These are phyloP conservation scores for Russula griseocarnosa DNA, from an alignment of 768 basidiomycete genomes.

Conservation along the genomic window DNA sequence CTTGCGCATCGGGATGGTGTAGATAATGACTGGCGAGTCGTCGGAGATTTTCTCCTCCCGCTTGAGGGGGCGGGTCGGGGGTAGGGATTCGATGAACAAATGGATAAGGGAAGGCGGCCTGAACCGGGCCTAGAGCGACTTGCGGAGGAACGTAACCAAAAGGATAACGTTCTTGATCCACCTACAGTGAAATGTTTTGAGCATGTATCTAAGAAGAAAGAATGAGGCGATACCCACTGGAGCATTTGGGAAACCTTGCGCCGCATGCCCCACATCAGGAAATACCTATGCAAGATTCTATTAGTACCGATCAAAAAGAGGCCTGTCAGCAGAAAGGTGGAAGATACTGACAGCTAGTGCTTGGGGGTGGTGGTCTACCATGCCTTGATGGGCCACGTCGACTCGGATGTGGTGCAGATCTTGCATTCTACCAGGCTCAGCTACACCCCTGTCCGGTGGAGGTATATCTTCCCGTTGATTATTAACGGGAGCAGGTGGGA, in stretches of 20 bases:
- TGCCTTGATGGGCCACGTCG: too few relatives aligned
- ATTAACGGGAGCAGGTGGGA: background rate
- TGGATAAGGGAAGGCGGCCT: background rate
- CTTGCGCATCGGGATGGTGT: background rate
- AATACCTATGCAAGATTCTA: too few relatives aligned
- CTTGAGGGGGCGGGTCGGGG: background rate
- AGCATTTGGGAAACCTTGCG: too few relatives aligned
- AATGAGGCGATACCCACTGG: slow-evolving; percentile 6
- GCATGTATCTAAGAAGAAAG: background rate
- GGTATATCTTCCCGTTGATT: too few relatives aligned
- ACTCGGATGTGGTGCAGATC: too few relatives aligned
- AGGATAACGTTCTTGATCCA: background rate
- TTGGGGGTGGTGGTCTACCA: too few relatives aligned
- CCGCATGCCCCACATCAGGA: too few relatives aligned
- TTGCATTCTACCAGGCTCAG: too few relatives aligned
- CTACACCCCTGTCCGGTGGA: too few relatives aligned
- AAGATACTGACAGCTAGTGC: too few relatives aligned
- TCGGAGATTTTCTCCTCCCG: background rate
- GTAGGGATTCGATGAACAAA: background rate
- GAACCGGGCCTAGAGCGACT: background rate
- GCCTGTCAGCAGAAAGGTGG: too few relatives aligned
- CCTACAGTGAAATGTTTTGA: background rate
- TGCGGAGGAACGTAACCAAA: background rate
- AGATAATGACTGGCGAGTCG: background rate
- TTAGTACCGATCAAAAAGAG: too few relatives aligned